Percentiles rank a stretch among this genome's conserved stretches.
Conservation (phyloP, 208 protist species). For the Naegleria lovaniensis region DNA sequence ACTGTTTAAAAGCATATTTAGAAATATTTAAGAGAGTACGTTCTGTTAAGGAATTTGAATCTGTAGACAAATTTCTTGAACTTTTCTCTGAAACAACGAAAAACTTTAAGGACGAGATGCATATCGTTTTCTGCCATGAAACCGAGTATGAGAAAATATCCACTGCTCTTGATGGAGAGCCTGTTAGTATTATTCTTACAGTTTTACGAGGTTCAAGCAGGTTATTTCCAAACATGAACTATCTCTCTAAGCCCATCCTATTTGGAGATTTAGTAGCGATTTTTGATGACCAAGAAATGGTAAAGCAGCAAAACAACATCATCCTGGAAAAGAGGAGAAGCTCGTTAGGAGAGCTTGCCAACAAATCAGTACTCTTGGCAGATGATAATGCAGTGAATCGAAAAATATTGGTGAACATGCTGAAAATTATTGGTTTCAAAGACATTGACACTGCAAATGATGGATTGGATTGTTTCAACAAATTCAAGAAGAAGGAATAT, state of each 20-base stretch:
- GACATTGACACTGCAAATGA: background rate
- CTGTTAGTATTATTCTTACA: background rate
- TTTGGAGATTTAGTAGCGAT: background rate
- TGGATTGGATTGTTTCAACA: background rate
- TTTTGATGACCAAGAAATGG: background rate
- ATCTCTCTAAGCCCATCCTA: background rate
- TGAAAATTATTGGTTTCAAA: background rate
- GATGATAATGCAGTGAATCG: slow-evolving; percentile 6
- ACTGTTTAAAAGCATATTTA: background rate
- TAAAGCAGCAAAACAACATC: too few species aligned
- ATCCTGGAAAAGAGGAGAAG: too few species aligned
- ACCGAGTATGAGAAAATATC: too few species aligned
- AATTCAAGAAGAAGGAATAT: background rate
- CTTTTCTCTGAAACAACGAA: too few species aligned
- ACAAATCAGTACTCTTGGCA: background rate
- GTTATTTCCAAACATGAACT: background rate
- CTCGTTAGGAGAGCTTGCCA: too few species aligned
- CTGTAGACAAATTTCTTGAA: too few species aligned
- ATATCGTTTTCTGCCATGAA: too few species aligned
- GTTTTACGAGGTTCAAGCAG: background rate
- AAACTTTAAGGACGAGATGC: too few species aligned
- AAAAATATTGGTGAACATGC: background rate
- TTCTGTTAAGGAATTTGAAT: too few species aligned
- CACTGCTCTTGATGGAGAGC: too few species aligned
- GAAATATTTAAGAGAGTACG: background rate